These are phyloP conservation scores for Rosellinia necatrix DNA, from an alignment of 2,329 filamentous ascomycete species.

Conservation along the genomic window DNA sequence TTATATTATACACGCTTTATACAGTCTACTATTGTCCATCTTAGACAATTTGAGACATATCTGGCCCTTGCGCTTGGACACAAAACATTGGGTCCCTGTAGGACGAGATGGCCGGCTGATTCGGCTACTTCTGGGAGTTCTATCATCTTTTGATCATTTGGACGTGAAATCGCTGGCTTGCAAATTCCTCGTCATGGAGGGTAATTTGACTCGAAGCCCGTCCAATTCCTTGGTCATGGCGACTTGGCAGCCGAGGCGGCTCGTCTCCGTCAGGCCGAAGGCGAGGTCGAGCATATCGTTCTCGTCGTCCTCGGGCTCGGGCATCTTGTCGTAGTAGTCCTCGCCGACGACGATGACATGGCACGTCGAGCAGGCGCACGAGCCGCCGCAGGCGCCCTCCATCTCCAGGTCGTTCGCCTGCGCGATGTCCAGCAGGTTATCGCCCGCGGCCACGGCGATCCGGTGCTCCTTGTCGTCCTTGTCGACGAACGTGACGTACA, in stretches of 20 bases:
- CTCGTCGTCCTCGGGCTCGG: slow-evolving; percentile 77
- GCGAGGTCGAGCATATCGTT: slow-evolving; percentile 92
- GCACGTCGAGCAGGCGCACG: slow-evolving; percentile 91
- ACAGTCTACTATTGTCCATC: slow-evolving; percentile 7
- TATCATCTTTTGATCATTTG: slow-evolving; percentile 16
- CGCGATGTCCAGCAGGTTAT: slow-evolving; percentile 94
- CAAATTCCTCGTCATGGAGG: slow-evolving; percentile 92
- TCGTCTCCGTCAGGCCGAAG: slow-evolving; percentile 87
- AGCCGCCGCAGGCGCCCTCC: slow-evolving; percentile 96
- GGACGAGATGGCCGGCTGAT: not conserved
- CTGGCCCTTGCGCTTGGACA: not conserved
- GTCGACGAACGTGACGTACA: slow-evolving; percentile 90
- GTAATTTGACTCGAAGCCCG: slow-evolving; percentile 81
- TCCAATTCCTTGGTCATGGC: slow-evolving; percentile 89
- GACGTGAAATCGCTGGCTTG: slow-evolving; percentile 86
- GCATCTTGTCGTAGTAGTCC: slow-evolving; percentile 76
- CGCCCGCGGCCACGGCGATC: slow-evolving; percentile 80
- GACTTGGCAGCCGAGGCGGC: slow-evolving; percentile 85
- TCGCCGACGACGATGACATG: slow-evolving; percentile 83
- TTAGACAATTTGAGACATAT: not conserved
- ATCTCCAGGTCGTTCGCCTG: slow-evolving; percentile 95
- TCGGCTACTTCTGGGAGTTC: slow-evolving; percentile 7
- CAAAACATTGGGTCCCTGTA: not conserved
- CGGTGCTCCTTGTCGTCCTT: slow-evolving; percentile 80
- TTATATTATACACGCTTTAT: slow-evolving; percentile 34